phyloP scores from a whole-genome alignment of 2,329 filamentous ascomycete genomes.

The Trichoderma harzianum region DNA sequence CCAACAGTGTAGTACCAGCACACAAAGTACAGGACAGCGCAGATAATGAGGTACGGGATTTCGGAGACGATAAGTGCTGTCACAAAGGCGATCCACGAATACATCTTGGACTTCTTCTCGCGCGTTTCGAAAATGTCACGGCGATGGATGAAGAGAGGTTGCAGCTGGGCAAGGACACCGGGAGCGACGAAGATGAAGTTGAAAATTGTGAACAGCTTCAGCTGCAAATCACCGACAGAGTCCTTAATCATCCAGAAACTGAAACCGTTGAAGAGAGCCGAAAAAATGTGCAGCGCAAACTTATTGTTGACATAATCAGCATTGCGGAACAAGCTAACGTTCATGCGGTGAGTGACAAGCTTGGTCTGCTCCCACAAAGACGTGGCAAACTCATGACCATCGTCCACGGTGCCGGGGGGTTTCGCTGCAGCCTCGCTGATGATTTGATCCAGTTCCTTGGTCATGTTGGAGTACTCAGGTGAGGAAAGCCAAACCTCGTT shows the following conservation, averaged over 20 bases:
- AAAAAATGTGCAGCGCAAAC: conserved; percentile 52
- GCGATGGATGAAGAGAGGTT: conserved; percentile 55
- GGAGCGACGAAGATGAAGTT: conserved; percentile 62
- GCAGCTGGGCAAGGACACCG: conserved; percentile 55
- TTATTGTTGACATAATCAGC: conserved; percentile 65
- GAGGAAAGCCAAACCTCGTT: conserved; percentile 68
- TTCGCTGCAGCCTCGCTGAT: conserved; percentile 51
- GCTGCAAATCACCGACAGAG: conserved; percentile 48
- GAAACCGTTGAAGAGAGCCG: conserved; percentile 59
- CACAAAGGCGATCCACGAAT: conserved; percentile 58
- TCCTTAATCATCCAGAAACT: conserved; percentile 58
- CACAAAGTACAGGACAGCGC: conserved; percentile 48
- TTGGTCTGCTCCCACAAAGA: conserved; percentile 61
- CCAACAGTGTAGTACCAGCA: conserved; percentile 60
- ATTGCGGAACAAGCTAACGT: conserved; percentile 62
- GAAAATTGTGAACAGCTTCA: conserved; percentile 58
- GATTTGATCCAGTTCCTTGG: conserved; percentile 61
- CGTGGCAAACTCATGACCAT: conserved; percentile 69
- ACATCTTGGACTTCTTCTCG: conserved; percentile 60
- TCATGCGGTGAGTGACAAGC: conserved; percentile 62
- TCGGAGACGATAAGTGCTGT: conserved; percentile 50
- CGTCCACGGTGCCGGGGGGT: conserved; percentile 36
- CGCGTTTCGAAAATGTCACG: conserved; percentile 56
- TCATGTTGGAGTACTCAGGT: conserved; percentile 52
- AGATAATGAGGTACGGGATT: conserved; percentile 44